Conservation (phyloP, 2,329 filamentous ascomycete species). For the Trematosphaeria pertusa region DNA sequence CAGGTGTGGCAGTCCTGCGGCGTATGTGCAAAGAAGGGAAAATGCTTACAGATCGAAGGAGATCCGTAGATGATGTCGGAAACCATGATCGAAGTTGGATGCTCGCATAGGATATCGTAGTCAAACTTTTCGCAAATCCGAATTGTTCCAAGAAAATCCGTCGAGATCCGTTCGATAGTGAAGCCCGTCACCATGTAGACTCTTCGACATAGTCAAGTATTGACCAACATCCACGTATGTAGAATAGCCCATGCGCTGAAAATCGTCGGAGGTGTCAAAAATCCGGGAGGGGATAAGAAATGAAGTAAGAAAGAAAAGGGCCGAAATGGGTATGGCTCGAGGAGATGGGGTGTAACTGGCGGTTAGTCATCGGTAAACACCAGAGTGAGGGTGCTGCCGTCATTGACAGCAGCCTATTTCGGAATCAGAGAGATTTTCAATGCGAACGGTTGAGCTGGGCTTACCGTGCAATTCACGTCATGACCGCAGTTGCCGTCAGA, state of each 20-base stretch:
- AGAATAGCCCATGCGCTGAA: constrained; percentile 1
- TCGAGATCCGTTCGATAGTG: constrained; percentile 24
- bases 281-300: neutral
- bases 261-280: constrained; percentile 6
- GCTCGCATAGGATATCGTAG: constrained; percentile 9
- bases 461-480: constrained; percentile 79
- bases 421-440: neutral
- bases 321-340: constrained; percentile 1
- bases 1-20: constrained; percentile 8
- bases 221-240: constrained; percentile 18
- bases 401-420: constrained; percentile 28
- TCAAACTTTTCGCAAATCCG: constrained; percentile 17
- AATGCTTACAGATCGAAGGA: constrained; percentile 24
- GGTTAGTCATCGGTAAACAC: constrained; percentile 36
- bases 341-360: neutral
- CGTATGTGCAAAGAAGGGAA: constrained; percentile 18
- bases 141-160: constrained; percentile 28
- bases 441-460: too few relatives aligned
- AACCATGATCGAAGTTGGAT: constrained; percentile 5
- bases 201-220: constrained; percentile 29
- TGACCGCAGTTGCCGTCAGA: constrained; percentile 52
- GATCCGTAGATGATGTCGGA: neutral
- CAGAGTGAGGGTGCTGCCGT: constrained; percentile 33
- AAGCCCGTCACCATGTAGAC: constrained; percentile 2
- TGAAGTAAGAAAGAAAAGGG: constrained; percentile 2